Evolutionary conservation across 345 rosid species (phyloP).

Genomic region (Geranium rotundifolium): DNA sequence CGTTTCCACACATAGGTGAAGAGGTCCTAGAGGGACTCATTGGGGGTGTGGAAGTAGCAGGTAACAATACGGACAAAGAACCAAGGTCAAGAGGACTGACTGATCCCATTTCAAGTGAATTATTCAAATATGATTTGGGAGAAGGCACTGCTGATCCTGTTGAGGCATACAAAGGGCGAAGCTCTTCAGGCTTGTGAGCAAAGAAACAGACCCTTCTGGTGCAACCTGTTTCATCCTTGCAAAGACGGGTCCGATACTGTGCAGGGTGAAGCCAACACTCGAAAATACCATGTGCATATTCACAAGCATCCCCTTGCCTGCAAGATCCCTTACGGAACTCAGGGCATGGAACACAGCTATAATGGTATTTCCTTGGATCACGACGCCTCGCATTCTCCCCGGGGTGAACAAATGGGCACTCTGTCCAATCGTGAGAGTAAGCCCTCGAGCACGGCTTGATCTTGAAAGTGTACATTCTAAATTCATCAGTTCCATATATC

Average conservation of each 20-base stretch:
- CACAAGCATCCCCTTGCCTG: slow-evolving; percentile 71
- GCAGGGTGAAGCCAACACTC: slow-evolving; percentile 99
- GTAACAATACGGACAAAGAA: slow-evolving; percentile 33
- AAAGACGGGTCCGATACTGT: slow-evolving; percentile 76
- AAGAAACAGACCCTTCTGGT: slow-evolving; percentile 83
- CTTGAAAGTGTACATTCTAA: slow-evolving; percentile 83
- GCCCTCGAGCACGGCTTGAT: slow-evolving; percentile 93
- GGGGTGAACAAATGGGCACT: slow-evolving; percentile 93
- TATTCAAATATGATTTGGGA: slow-evolving; percentile 49
- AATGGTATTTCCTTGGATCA: slow-evolving; percentile 78
- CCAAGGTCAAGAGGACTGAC: slow-evolving; percentile 51
- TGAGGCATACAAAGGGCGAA: slow-evolving; percentile 71
- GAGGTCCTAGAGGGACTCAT: slow-evolving; percentile 48
- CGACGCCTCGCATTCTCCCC: slow-evolving; percentile 96
- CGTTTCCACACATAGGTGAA: slow-evolving; percentile 40
- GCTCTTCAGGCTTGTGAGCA: slow-evolving; percentile 81
- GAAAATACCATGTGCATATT: slow-evolving; percentile 87
- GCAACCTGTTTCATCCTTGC: slow-evolving; percentile 77
- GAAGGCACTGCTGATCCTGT: slow-evolving; percentile 84
- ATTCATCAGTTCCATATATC: slow-evolving; percentile 78
- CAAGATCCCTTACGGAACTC: slow-evolving; percentile 87
- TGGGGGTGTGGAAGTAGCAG: slow-evolving; percentile 53
- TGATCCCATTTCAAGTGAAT: slow-evolving; percentile 54
- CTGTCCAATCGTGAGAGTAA: slow-evolving; percentile 94
- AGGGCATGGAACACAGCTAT: slow-evolving; percentile 93